These are phyloP conservation scores for Hansenula anomala DNA, from an alignment of 1,139 yeast genomes.

Conservation along the genomic window DNA sequence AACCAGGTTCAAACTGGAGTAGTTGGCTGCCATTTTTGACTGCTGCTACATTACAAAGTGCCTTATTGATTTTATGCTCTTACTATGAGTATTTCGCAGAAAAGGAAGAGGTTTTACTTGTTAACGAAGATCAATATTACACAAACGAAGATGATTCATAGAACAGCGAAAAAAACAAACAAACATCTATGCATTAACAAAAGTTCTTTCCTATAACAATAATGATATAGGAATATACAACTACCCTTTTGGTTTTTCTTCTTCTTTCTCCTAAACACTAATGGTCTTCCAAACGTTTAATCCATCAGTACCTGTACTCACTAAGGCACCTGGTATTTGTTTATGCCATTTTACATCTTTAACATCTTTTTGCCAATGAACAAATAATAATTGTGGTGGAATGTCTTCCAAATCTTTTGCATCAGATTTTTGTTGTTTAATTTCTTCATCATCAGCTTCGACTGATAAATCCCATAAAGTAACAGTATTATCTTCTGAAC, in stretches of 20 bases:
- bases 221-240: not conserved
- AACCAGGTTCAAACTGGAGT: conserved; percentile 83
- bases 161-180: not conserved
- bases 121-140: not conserved
- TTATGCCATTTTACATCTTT: conserved; percentile 98
- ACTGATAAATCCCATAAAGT: conserved; percentile 97
- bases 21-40: conserved; percentile 79
- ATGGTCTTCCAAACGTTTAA: conserved; percentile 94
- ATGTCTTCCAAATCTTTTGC: conserved; percentile 79
- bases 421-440: conserved; percentile 65
- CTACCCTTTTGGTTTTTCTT: not conserved
- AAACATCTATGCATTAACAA: not conserved
- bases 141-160: not conserved
- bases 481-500: conserved; percentile 94
- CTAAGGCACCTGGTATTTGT: conserved; percentile 94
- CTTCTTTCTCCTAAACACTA: conserved; percentile 43
- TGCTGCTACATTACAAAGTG: conserved; percentile 66
- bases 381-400: conserved; percentile 94
- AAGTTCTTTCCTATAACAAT: no score
- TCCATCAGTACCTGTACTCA: conserved; percentile 95
- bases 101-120: conserved; percentile 1
- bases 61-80: conserved; percentile 45
- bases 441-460: conserved; percentile 95
- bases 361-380: conserved; percentile 97
- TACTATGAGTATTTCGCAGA: conserved; percentile 29